phyloP scores from a whole-genome alignment of 805 yeast species.

The Metschnikowia sp. region DNA sequence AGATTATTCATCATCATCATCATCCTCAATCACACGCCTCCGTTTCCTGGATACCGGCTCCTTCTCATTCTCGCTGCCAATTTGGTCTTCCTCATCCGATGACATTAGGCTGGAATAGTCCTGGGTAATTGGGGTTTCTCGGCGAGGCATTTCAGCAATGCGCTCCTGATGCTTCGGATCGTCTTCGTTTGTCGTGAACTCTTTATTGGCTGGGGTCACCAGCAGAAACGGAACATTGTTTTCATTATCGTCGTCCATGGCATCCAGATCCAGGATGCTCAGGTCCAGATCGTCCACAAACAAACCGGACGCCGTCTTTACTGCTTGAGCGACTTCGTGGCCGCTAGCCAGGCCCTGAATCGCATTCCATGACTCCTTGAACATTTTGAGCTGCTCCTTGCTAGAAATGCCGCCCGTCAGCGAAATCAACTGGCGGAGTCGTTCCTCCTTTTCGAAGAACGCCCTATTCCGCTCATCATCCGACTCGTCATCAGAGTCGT shows the following conservation, averaged over 20 bases:
- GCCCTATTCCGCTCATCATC: slow-evolving; percentile 51
- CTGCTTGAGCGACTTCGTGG: slow-evolving; percentile 5
- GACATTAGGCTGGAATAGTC: too few species aligned
- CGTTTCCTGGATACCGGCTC: slow-evolving; percentile 18
- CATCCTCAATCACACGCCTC: slow-evolving; percentile 24
- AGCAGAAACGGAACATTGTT: too few species aligned
- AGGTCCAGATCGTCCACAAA: slow-evolving; percentile 15
- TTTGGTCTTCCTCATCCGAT: too few species aligned
- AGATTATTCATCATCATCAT: slow-evolving; percentile 22
- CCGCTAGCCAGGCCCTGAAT: slow-evolving; percentile 5
- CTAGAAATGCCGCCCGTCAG: slow-evolving; percentile 39
- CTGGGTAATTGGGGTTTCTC: too few species aligned
- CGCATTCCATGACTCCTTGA: slow-evolving; percentile 17
- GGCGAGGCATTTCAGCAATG: too few species aligned
- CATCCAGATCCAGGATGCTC: too few species aligned
- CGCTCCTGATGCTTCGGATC: too few species aligned
- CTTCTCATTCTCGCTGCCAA: neutral
- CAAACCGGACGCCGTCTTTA: slow-evolving; percentile 13
- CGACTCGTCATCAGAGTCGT: slow-evolving; percentile 61
- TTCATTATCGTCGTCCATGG: too few species aligned
- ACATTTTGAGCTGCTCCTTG: slow-evolving; percentile 14
- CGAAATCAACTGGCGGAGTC: slow-evolving; percentile 39
- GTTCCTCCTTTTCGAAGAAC: slow-evolving; percentile 56
- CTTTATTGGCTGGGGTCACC: too few species aligned
- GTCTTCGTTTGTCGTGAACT: too few species aligned